Base-by-base conservation (phyloP, 2,329 filamentous ascomycete genomes). In the Cercospora zeae-maydis region DNA sequence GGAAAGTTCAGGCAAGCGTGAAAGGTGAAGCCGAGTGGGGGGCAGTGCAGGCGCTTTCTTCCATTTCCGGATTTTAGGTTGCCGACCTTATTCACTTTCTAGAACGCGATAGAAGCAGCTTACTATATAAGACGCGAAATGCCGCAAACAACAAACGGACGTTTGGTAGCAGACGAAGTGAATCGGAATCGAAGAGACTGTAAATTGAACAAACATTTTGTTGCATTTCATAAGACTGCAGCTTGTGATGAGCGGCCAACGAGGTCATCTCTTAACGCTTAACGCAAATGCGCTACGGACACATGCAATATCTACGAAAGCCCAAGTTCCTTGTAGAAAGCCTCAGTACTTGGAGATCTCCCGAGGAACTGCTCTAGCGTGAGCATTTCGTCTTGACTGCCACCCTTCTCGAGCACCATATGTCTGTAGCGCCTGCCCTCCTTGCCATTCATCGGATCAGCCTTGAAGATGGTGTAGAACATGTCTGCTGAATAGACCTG, bases 401-500 rank as follows among this genome's bases (percentile, higher is more conserved):
- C 91, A 37, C 91, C 91, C 67, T 85, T 86, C 78, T 93, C 88
- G 4, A 95, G 80, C 21, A 95, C 90, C 0, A 86, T 89, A 76
- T 92, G 88, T 59, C 91, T 83, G 78, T 93, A 95, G 63, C 90
- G 79, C 13, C 90, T 82, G 1, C 91, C 91, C 74, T 92, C 86
- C 67, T 83, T 84, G 33, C 82, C 82, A 74, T 92, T 85, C 90
- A 93, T 92, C 0, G 91, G 91, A 74, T 93, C 82, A 69, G 84
- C 81, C 79, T 88, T 88, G 79, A 95, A 95, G 52, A 90, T 87
- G 0, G 84, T 84, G 77, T 91, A 87, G 81, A 93, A 96, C 90
- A 96, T 93, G 76, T 96, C 91, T 27, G 88, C 84, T 21, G 87
- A 90, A 78, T 93, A 95, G 16, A 95, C 91, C 75, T 91, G 85